phyloP scores from a whole-genome alignment of 176 grass and related monocot genomes.

The Coix lacrymajobi region DNA sequence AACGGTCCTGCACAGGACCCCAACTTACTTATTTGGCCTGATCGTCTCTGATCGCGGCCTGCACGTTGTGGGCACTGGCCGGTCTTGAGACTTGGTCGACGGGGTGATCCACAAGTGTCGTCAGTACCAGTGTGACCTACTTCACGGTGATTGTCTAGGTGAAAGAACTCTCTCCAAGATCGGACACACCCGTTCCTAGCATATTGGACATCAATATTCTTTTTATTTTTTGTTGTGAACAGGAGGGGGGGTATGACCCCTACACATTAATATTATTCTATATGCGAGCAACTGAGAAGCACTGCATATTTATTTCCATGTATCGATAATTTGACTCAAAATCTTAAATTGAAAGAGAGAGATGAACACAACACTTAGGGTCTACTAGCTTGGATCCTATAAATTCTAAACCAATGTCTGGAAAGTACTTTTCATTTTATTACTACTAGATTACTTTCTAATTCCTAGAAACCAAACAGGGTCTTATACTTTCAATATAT shows the following conservation, averaged over 20 bases:
- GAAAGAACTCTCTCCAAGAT: neutral
- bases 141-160: neutral
- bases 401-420: too few relatives aligned
- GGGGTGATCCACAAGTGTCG: constrained; percentile 9
- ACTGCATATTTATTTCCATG: neutral
- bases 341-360: neutral
- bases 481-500: too few relatives aligned
- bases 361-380: neutral
- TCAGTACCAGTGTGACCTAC: neutral
- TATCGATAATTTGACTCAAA: neutral
- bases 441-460: too few relatives aligned
- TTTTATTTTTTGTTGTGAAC: neutral
- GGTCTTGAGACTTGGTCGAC: neutral
- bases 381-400: too few relatives aligned
- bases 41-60: constrained; percentile 8
- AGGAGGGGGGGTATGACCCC: neutral
- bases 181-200: neutral
- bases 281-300: neutral
- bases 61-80: neutral
- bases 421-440: too few relatives aligned
- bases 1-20: neutral
- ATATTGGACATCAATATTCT: neutral
- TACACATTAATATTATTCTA: neutral
- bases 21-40: constrained; percentile 26
- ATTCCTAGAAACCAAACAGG: too few relatives aligned